Base-by-base conservation (phyloP, 164 flowering plant genomes). In the Macadamia integrifolia region DNA sequence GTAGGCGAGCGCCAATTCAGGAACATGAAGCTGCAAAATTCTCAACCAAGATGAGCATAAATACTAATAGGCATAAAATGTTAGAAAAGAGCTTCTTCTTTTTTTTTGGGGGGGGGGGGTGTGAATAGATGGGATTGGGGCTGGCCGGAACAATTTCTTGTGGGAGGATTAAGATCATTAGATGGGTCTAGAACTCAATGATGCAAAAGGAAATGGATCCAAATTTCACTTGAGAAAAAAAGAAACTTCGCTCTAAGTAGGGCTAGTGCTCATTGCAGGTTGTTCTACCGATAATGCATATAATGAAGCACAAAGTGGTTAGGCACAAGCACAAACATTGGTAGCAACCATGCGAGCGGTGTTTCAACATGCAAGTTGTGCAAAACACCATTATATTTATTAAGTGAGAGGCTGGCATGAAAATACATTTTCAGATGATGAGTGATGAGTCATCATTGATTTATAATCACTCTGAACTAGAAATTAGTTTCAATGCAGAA, bases 1-100 rank as follows among this genome's bases (percentile, higher is more conserved):
- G 72, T 95, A 93, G 40, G 93, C 85, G 60, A 92, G 78, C 44
- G 98, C 99, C 80, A 87, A 76, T 64, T 91, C 95, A 68, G 99
- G 96, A 71, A 82, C 80, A 84, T 89, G 89, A 80, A 95, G 96
- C 99, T 95, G 69, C 74, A 82, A 66, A 60, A 61, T 70, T 66
- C 62, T 62, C 58, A 23, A 64, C 59, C 62, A 46, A 65, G 46
- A 68, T 40, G 50, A 71, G 29, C 59, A 48, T 69, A 28, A 15
- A 70, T 52, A 23, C 58, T 57, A 30, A 49, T n/a, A 52, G 58
- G 18, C 58, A 64, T 18, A 57, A 1, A 5, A 48, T 29, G 23
- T 9, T 23, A 29, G 17, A n/a, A 13, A 35, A 35, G 23, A 23
- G 23, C 23, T 23, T 23, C 23, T 23, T 23, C 23, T 35, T 35